These are phyloP conservation scores for Candida chauliodis DNA, from an alignment of 805 yeast species.

Conservation along the genomic window DNA sequence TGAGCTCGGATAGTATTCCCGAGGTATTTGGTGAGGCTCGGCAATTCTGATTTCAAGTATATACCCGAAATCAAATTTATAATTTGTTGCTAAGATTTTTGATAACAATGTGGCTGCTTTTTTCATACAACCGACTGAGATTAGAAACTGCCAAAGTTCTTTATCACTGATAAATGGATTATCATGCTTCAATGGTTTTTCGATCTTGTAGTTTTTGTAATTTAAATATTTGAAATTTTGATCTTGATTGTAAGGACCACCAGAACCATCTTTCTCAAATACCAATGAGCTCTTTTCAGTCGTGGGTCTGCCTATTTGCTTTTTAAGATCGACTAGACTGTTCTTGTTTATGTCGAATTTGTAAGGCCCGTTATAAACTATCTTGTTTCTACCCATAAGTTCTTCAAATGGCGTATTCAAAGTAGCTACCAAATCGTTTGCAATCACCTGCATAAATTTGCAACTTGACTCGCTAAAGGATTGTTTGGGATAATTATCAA, in stretches of 20 bases:
- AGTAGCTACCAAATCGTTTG: constrained; percentile 40
- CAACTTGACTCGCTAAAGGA: constrained; percentile 32
- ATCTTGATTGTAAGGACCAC: constrained; percentile 54
- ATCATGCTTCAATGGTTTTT: neutral
- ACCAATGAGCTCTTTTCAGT: constrained; percentile 29
- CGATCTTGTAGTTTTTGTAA: constrained; percentile 4
- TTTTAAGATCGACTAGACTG: constrained; percentile 1
- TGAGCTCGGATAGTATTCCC: constrained; percentile 47
- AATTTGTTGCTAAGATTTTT: constrained; percentile 28
- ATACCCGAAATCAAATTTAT: constrained; percentile 43
- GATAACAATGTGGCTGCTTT: constrained; percentile 42
- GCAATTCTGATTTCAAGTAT: constrained; percentile 50
- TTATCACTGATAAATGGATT: constrained; percentile 11
- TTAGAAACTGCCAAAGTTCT: constrained; percentile 32
- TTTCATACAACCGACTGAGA: constrained; percentile 37
- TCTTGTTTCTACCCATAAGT: constrained; percentile 16
- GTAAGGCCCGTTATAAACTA: neutral
- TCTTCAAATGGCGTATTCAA: constrained; percentile 32
- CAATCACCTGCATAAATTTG: constrained; percentile 30
- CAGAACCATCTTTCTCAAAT: constrained; percentile 64
- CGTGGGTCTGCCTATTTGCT: constrained; percentile 52
- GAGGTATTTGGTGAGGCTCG: constrained; percentile 40
- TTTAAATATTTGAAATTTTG: constrained; percentile 42
- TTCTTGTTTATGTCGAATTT: constrained; percentile 22
- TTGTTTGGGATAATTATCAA: constrained; percentile 44